These are phyloP conservation scores for Thelephora ganbajun DNA, from an alignment of 768 basidiomycete species.

Conservation along the genomic window DNA sequence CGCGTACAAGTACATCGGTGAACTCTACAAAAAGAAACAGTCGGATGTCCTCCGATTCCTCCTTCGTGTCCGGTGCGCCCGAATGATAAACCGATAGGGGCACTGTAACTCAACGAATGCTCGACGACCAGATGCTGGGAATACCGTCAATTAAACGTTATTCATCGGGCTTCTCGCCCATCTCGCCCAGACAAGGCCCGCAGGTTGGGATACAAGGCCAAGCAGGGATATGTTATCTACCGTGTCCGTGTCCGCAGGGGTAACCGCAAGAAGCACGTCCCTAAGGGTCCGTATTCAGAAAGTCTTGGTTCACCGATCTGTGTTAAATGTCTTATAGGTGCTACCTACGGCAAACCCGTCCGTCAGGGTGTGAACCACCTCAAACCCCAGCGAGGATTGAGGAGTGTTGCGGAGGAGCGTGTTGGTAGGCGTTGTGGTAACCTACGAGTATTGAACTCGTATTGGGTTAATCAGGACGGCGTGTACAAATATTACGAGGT, in stretches of 20 bases:
- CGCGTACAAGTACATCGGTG: slow-evolving; percentile 92
- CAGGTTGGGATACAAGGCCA: slow-evolving; percentile 98
- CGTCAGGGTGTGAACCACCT: slow-evolving; percentile 99
- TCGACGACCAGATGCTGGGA: slow-evolving; percentile 79
- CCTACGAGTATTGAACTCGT: slow-evolving; percentile 91
- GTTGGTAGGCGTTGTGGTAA: slow-evolving; percentile 95
- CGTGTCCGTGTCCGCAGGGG: slow-evolving; percentile 94
- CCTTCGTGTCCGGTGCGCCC: slow-evolving; percentile 78
- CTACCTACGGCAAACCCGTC: slow-evolving; percentile 98
- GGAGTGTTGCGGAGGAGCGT: slow-evolving; percentile 93
- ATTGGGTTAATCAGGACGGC: slow-evolving; percentile 99
- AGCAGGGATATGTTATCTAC: slow-evolving; percentile 98
- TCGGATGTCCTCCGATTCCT: slow-evolving; percentile 96
- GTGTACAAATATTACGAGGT: slow-evolving; percentile 99
- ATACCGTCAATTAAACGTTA: slow-evolving; percentile 94
- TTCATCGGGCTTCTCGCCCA: slow-evolving; percentile 95
- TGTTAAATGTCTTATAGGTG: slow-evolving; percentile 35
- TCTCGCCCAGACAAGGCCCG: slow-evolving; percentile 99
- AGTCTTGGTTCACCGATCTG: background rate
- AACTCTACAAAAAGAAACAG: slow-evolving; percentile 98
- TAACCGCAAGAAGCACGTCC: slow-evolving; percentile 97
- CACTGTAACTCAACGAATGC: slow-evolving; percentile 3
- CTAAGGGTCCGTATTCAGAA: slow-evolving; percentile 54
- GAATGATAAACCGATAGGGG: background rate
- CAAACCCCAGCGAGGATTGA: slow-evolving; percentile 90